These are phyloP conservation scores for Clarireedia homoeocarpa DNA, from an alignment of 2,329 filamentous ascomycete species.

Conservation along the genomic window DNA sequence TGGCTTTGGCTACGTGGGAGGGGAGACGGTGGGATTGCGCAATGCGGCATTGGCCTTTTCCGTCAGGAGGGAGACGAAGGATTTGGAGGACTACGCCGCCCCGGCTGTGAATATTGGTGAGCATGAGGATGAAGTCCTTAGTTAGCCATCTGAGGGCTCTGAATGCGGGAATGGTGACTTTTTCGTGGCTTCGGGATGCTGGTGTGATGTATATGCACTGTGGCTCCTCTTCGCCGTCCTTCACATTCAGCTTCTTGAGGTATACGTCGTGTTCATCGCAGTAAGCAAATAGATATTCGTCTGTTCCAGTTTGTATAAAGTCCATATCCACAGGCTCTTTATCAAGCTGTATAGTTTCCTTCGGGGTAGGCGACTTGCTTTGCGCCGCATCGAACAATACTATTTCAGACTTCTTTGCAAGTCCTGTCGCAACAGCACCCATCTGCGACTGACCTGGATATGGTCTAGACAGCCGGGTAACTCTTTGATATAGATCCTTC, in stretches of 20 bases:
- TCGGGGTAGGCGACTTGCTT: constrained; percentile 42
- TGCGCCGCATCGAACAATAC: constrained; percentile 64
- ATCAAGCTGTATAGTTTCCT: constrained; percentile 42
- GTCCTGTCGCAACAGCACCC: constrained; percentile 70
- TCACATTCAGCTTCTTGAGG: constrained; percentile 34
- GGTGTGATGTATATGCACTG: constrained; percentile 49
- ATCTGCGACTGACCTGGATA: constrained; percentile 51
- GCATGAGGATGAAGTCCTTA: constrained; percentile 48
- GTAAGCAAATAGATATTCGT: constrained; percentile 66
- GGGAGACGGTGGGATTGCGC: constrained; percentile 52
- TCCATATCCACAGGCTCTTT: constrained; percentile 64
- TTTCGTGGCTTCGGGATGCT: constrained; percentile 35
- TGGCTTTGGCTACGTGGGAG: constrained; percentile 62
- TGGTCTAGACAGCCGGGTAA: constrained; percentile 47
- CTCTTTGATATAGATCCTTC: constrained; percentile 50
- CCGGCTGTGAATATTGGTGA: constrained; percentile 50
- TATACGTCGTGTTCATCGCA: constrained; percentile 71
- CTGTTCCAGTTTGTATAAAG: constrained; percentile 52
- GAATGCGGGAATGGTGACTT: constrained; percentile 41
- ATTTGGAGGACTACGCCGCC: constrained; percentile 50
- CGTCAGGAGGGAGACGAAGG: constrained; percentile 34
- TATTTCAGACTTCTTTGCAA: constrained; percentile 69
- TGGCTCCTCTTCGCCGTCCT: constrained; percentile 39
- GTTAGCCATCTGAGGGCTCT: constrained; percentile 52
- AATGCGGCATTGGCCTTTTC: constrained; percentile 38